These are phyloP conservation scores for Kalmusia sp. DNA, from an alignment of 2,329 filamentous ascomycete genomes.

Conservation along the genomic window DNA sequence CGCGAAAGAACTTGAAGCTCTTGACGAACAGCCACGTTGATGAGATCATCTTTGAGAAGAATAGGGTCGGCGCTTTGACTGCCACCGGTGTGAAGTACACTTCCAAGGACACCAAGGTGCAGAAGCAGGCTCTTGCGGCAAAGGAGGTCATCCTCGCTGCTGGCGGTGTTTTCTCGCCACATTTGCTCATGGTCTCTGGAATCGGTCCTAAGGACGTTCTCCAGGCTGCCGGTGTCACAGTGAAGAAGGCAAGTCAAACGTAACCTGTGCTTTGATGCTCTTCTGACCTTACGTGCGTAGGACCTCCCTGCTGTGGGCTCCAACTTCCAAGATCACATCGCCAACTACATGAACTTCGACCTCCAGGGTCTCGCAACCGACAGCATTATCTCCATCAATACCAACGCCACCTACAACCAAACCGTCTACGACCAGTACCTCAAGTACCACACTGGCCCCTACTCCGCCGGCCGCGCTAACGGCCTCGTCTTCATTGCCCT, in stretches of 20 bases:
- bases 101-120: not conserved
- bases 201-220: slow-evolving; percentile 35
- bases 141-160: slow-evolving; percentile 68
- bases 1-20: slow-evolving; percentile 30
- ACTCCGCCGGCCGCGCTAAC: slow-evolving; percentile 24
- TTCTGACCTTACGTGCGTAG: not conserved
- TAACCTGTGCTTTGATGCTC: not conserved
- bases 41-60: slow-evolving; percentile 29
- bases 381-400: slow-evolving; percentile 21
- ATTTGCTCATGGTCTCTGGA: slow-evolving; percentile 51
- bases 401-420: slow-evolving; percentile 29
- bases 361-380: slow-evolving; percentile 19
- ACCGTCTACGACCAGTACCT: slow-evolving; percentile 36
- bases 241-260: slow-evolving; percentile 18
- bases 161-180: slow-evolving; percentile 62
- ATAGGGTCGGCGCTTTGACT: not conserved
- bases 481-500: slow-evolving; percentile 11
- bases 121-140: slow-evolving; percentile 24
- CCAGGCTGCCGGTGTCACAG: slow-evolving; percentile 26
- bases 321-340: slow-evolving; percentile 44
- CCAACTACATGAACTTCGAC: slow-evolving; percentile 19
- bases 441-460: slow-evolving; percentile 31
- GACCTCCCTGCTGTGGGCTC: slow-evolving; percentile 39
- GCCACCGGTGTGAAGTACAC: slow-evolving; percentile 16
- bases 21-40: slow-evolving; percentile 30